phyloP scores from a whole-genome alignment of 2,329 filamentous ascomycete species.

The Cladosporium oxysporum region DNA sequence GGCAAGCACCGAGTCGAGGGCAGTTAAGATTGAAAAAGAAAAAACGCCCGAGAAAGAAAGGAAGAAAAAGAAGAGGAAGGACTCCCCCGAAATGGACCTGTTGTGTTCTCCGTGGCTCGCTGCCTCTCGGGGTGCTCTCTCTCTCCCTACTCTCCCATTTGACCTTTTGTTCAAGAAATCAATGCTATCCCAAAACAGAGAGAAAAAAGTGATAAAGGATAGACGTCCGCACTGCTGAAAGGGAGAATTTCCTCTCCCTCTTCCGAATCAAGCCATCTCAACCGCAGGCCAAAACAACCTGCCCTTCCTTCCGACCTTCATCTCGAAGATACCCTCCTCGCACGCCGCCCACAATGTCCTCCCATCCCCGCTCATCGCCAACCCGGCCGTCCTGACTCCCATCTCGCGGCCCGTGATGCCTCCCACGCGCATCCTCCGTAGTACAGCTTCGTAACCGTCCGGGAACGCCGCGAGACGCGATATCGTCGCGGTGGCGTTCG shows the following conservation, averaged over 20 bases:
- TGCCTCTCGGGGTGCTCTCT: too few relatives aligned
- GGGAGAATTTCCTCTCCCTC: neutral
- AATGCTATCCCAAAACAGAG: too few relatives aligned
- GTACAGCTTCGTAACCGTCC: constrained; percentile 31
- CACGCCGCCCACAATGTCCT: constrained; percentile 49
- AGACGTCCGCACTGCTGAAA: too few relatives aligned
- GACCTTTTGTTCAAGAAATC: too few relatives aligned
- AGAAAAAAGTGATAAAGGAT: too few relatives aligned
- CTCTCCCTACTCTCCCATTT: too few relatives aligned
- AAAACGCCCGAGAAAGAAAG: too few relatives aligned
- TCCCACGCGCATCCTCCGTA: constrained; percentile 24
- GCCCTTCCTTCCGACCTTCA: constrained; percentile 63
- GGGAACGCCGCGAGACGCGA: constrained; percentile 24
- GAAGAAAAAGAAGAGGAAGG: too few relatives aligned
- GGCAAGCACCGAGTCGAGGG: too few relatives aligned
- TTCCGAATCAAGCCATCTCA: constrained; percentile 7
- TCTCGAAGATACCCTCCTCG: constrained; percentile 75
- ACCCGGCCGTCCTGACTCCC: constrained; percentile 49
- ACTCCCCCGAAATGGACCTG: too few relatives aligned
- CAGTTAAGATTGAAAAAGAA: too few relatives aligned
- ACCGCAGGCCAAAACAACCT: constrained; percentile 19
- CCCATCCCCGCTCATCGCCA: constrained; percentile 52
- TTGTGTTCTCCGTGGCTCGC: too few relatives aligned
- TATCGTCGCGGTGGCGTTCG: constrained; percentile 11
- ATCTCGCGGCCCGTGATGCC: constrained; percentile 27